Evolutionary conservation across 148 eudicot species (phyloP).

Genomic region (Vaccinium macrocarpon): DNA sequence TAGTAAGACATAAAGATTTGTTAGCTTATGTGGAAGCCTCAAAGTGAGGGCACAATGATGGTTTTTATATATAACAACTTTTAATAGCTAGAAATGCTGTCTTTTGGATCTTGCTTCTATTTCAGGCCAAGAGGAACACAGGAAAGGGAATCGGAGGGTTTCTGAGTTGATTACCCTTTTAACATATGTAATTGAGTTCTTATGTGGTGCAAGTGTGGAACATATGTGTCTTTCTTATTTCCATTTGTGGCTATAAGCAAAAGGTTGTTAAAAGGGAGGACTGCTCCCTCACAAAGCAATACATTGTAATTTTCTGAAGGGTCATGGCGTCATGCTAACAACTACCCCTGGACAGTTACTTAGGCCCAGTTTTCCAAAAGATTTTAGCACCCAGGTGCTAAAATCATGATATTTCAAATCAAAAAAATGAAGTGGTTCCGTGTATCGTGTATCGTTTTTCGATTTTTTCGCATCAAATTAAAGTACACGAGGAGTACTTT

Average conservation of each 20-base stretch:
- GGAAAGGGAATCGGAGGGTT: slow-evolving; percentile 1
- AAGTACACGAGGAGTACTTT: no score
- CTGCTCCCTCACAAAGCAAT: not conserved
- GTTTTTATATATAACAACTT: not conserved
- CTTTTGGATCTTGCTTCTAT: not conserved
- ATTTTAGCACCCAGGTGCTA: no score
- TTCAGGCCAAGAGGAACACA: not conserved
- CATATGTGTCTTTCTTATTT: not conserved
- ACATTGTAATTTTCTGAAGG: not conserved
- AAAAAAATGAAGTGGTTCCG: no score
- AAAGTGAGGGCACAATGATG: not conserved
- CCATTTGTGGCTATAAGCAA: not conserved
- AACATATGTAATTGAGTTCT: not conserved
- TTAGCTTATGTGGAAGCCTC: not conserved
- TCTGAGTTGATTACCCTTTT: not conserved
- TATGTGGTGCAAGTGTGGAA: not conserved
- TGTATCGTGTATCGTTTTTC: no score
- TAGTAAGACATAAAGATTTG: not conserved
- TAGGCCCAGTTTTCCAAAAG: no score
- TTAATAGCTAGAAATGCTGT: not conserved
- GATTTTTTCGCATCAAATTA: no score
- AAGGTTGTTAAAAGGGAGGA: not conserved
- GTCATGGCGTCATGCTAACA: not conserved
- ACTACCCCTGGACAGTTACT: not conserved
- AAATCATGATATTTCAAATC: no score